These are phyloP conservation scores for Tieghemostelium lacteum DNA, from an alignment of 78 protist species.

Conservation along the genomic window DNA sequence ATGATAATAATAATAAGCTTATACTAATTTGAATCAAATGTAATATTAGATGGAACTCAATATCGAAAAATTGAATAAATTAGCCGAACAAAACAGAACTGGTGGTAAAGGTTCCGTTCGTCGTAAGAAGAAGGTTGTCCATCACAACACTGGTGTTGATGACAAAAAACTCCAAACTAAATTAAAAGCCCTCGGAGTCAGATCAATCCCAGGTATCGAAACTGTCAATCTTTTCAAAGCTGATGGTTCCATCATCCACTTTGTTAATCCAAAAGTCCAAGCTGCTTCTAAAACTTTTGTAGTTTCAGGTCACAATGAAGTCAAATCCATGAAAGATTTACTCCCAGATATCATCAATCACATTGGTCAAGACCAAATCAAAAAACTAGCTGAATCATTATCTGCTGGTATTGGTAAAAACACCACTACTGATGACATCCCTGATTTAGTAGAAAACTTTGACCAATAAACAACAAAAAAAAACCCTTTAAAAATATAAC, in stretches of 20 bases:
- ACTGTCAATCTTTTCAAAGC: constrained; percentile 86
- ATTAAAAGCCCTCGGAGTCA: constrained; percentile 55
- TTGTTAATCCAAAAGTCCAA: constrained; percentile 79
- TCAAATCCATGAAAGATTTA: constrained; percentile 66
- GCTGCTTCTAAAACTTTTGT: constrained; percentile 80
- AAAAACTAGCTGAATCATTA: constrained; percentile 44
- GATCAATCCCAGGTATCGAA: constrained; percentile 67
- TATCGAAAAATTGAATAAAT: constrained; percentile 59
- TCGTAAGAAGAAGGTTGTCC: constrained; percentile 83
- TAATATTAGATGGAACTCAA: no score
- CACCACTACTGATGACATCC: constrained; percentile 46
- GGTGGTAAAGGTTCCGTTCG: constrained; percentile 94
- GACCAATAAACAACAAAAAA: constrained; percentile 39
- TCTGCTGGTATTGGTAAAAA: not conserved
- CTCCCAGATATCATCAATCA: constrained; percentile 81
- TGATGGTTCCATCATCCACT: constrained; percentile 87
- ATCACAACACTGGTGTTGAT: constrained; percentile 43
- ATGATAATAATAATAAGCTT: no score
- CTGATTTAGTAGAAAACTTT: constrained; percentile 62
- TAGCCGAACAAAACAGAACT: constrained; percentile 80
- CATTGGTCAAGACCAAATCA: constrained; percentile 73
- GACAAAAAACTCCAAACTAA: constrained; percentile 49
- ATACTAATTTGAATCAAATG: no score
- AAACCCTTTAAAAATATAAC: not conserved
- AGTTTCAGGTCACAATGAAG: constrained; percentile 82